These are phyloP conservation scores for Sherardia arvensis DNA, from an alignment of 257 asterid genomes.

Conservation along the genomic window DNA sequence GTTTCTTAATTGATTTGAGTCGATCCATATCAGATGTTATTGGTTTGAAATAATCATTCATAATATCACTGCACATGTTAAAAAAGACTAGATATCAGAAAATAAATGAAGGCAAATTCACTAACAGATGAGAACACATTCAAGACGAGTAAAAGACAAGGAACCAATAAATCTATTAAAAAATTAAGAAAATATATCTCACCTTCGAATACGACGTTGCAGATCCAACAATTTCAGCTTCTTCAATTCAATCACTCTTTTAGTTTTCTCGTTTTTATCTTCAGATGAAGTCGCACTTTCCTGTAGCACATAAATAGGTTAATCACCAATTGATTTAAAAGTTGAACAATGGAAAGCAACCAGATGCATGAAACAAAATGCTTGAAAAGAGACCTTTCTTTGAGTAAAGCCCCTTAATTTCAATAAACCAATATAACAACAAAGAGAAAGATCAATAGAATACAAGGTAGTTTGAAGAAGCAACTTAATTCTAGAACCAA, in stretches of 20 bases:
- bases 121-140: background rate
- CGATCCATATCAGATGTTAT: conserved; percentile 72
- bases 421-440: background rate
- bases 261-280: conserved; percentile 86
- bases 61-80: conserved; percentile 56
- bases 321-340: background rate
- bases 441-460: background rate
- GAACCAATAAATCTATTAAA: background rate
- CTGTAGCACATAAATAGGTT: conserved; percentile 30
- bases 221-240: conserved; percentile 92
- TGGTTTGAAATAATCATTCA: conserved; percentile 81
- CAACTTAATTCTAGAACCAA: background rate
- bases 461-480: background rate
- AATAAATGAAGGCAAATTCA: background rate
- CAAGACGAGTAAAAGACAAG: background rate
- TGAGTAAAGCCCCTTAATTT: background rate
- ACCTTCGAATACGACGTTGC: conserved; percentile 92
- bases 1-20: conserved; percentile 79
- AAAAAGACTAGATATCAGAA: background rate
- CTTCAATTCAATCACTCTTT: conserved; percentile 92
- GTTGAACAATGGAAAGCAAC: background rate
- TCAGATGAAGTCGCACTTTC: conserved; percentile 86
- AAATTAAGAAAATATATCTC: conserved; percentile 6
- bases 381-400: background rate
- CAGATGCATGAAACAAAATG: background rate